These are phyloP conservation scores for Coleophoma crateriformis DNA, from an alignment of 2,329 filamentous ascomycete species.

Conservation along the genomic window DNA sequence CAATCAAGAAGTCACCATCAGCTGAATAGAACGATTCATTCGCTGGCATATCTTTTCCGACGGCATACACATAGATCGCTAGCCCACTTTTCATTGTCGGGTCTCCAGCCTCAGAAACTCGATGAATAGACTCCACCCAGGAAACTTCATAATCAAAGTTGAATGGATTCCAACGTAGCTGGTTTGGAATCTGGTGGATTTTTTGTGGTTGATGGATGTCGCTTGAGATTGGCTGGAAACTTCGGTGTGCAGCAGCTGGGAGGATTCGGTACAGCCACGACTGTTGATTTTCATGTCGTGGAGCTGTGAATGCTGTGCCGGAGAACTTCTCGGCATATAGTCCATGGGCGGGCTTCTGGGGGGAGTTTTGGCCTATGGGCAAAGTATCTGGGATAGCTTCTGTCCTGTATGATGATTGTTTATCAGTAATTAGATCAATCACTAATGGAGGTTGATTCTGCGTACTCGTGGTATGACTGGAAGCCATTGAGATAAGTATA, in stretches of 20 bases:
- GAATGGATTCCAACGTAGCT: constrained; percentile 70
- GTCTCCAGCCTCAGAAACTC: constrained; percentile 75
- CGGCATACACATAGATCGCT: constrained; percentile 76
- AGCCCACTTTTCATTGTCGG: constrained; percentile 73
- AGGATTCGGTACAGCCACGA: constrained; percentile 53
- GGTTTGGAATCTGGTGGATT: constrained; percentile 71
- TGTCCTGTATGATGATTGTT: constrained; percentile 36
- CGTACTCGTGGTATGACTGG: constrained; percentile 59
- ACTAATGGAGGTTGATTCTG: too few relatives aligned
- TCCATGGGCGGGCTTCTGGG: constrained; percentile 62
- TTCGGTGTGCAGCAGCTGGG: constrained; percentile 44
- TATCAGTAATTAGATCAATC: not conserved
- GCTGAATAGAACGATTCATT: constrained; percentile 78
- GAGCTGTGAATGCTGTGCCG: constrained; percentile 52
- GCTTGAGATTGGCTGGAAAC: constrained; percentile 39
- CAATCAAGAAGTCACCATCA: constrained; percentile 73
- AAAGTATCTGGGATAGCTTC: constrained; percentile 62
- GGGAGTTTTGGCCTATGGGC: constrained; percentile 61
- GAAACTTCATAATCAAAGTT: constrained; percentile 64
- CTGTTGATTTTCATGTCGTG: constrained; percentile 49
- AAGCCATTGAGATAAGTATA: constrained; percentile 67
- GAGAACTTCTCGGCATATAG: constrained; percentile 64
- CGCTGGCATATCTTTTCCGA: constrained; percentile 70
- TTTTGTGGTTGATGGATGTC: constrained; percentile 26
- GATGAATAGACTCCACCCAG: constrained; percentile 57